Evolutionary conservation across 2,329 filamentous ascomycete genomes (phyloP).

Genomic region (Xylariaceae sp.): DNA sequence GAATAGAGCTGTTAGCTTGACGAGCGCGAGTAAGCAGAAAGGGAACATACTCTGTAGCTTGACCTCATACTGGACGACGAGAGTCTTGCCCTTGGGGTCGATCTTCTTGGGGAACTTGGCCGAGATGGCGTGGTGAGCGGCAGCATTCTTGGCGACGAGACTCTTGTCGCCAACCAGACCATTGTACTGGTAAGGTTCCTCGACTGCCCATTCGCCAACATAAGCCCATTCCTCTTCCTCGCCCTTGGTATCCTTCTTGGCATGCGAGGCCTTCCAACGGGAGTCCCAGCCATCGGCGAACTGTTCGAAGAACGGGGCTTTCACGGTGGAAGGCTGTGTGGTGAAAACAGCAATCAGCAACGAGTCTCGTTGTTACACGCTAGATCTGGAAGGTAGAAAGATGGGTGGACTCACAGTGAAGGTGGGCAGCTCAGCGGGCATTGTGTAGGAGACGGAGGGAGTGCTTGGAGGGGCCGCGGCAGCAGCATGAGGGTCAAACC

Average conservation of each 20-base stretch:
- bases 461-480: constrained; percentile 47
- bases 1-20: constrained; percentile 41
- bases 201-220: constrained; percentile 93
- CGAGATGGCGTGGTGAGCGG: constrained; percentile 98
- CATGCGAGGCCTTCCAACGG: constrained; percentile 92
- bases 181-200: constrained; percentile 90
- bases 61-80: constrained; percentile 98
- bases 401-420: constrained; percentile 76
- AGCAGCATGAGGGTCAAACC: constrained; percentile 50
- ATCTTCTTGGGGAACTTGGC: constrained; percentile 97
- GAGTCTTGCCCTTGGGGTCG: constrained; percentile 94
- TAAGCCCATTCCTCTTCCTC: constrained; percentile 97
- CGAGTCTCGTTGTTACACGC: not conserved
- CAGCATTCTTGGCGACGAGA: constrained; percentile 96
- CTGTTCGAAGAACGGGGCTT: constrained; percentile 96
- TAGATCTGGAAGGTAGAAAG: constrained; percentile 1
- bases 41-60: constrained; percentile 91
- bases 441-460: constrained; percentile 19
- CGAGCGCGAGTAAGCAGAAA: not conserved
- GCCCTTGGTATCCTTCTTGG: constrained; percentile 87
- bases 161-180: constrained; percentile 95
- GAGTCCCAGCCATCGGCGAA: constrained; percentile 96
- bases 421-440: constrained; percentile 67
- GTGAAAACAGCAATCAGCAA: constrained; percentile 17
- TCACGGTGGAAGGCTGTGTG: constrained; percentile 79